phyloP scores from a whole-genome alignment of 306 rosid genomes.

The Coriaria nepalensis region DNA sequence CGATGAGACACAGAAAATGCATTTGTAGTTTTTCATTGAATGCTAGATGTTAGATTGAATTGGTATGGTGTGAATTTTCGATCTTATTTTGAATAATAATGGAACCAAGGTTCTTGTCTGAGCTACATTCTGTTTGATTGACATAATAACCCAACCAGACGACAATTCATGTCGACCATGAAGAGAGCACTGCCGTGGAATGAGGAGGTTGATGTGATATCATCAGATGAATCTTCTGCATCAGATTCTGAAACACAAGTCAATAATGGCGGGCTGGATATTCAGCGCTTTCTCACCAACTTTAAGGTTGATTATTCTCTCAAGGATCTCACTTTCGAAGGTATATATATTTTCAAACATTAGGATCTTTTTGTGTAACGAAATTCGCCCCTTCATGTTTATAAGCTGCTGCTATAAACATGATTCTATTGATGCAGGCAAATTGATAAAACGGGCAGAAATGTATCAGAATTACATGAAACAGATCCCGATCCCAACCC shows the following conservation, averaged over 20 bases:
- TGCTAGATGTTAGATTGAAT: no score
- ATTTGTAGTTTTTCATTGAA: no score
- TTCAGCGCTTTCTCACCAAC: constrained; percentile 10
- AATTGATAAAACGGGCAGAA: constrained; percentile 53
- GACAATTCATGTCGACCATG: constrained; percentile 22
- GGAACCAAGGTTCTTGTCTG: no score
- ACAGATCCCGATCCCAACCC: constrained; percentile 58
- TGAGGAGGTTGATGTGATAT: constrained; percentile 27
- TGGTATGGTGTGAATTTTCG: no score
- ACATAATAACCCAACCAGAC: no score
- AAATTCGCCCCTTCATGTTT: no score
- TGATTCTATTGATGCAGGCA: constrained; percentile 22
- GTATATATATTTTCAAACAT: constrained; percentile 18
- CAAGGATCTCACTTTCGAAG: constrained; percentile 24
- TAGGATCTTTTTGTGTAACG: background rate
- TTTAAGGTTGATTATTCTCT: constrained; percentile 6
- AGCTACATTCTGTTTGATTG: no score
- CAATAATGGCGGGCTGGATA: constrained; percentile 9
- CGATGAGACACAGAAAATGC: no score
- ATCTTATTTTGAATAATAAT: no score
- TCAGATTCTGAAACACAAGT: constrained; percentile 24
- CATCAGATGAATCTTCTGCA: constrained; percentile 43
- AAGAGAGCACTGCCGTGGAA: constrained; percentile 48
- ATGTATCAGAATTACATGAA: constrained; percentile 94
- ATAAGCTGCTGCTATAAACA: no score